Evolutionary conservation across 2,329 filamentous ascomycete genomes (phyloP).

Genomic region (Fusarium sp.): DNA sequence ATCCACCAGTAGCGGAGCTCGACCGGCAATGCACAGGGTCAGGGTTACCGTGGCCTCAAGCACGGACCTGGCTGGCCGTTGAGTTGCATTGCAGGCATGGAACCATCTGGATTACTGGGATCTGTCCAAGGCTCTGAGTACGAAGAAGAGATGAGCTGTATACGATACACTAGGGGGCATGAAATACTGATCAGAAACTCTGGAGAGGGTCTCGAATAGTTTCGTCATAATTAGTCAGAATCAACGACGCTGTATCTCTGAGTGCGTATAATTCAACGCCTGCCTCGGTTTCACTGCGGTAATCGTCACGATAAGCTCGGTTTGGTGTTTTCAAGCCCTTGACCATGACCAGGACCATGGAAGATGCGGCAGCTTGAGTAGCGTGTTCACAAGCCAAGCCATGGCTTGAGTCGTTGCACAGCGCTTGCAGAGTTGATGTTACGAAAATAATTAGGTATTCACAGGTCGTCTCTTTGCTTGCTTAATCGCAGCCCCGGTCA

Average conservation of each 20-base stretch:
- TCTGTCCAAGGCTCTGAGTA: constrained; percentile 1
- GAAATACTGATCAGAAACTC: not conserved
- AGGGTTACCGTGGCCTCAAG: constrained; percentile 25
- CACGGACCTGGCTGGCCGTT: constrained; percentile 25
- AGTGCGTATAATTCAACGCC: not conserved
- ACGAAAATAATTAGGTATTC: constrained; percentile 29
- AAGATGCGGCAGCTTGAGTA: constrained; percentile 2
- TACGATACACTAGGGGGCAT: not conserved
- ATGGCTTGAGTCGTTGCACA: constrained; percentile 25
- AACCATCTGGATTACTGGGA: constrained; percentile 33
- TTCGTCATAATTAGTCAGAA: not conserved
- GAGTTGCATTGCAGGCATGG: constrained; percentile 22
- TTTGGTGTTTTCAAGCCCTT: not conserved
- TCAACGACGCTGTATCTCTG: not conserved
- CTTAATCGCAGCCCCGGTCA: constrained; percentile 29
- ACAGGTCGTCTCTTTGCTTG: constrained; percentile 3
- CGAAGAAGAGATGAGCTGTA: constrained; percentile 7
- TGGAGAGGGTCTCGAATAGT: not conserved
- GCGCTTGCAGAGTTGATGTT: constrained; percentile 30
- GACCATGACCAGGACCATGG: not conserved
- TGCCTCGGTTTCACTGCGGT: not conserved
- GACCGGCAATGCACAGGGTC: constrained; percentile 18
- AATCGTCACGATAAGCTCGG: not conserved
- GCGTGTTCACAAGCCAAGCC: constrained; percentile 1
- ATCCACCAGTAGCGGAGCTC: constrained; percentile 38